phyloP scores from a whole-genome alignment of 768 basidiomycete species.

The Pilatotrama ljubarskyi region DNA sequence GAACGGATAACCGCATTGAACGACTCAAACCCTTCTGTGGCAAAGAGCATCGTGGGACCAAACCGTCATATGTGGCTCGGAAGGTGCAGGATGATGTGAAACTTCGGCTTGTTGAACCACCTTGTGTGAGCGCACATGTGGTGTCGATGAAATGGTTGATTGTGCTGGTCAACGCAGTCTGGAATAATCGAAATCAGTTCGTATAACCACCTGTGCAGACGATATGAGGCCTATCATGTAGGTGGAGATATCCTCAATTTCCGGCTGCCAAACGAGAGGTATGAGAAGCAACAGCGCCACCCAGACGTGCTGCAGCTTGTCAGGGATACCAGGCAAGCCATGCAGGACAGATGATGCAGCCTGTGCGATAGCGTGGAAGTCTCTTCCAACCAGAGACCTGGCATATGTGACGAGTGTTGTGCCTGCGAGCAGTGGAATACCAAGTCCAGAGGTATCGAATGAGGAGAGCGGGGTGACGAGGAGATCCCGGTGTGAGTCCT shows the following conservation, averaged over 20 bases:
- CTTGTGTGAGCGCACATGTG: too few relatives aligned
- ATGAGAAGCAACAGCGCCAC: conserved; percentile 34
- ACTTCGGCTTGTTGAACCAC: conserved; percentile 31
- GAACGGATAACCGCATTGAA: conserved; percentile 29
- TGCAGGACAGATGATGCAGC: conserved; percentile 40
- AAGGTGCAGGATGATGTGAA: conserved; percentile 31
- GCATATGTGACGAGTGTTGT: conserved; percentile 39
- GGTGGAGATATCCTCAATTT: conserved; percentile 29
- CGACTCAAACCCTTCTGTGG: conserved; percentile 31
- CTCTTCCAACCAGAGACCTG: conserved; percentile 38
- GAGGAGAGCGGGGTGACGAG: conserved; percentile 32
- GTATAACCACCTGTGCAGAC: too few relatives aligned
- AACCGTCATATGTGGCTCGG: conserved; percentile 28
- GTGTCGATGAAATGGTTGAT: conserved; percentile 27
- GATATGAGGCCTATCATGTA: conserved; percentile 32
- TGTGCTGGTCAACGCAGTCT: too few relatives aligned
- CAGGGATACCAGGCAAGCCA: conserved; percentile 37
- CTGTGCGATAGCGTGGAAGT: conserved; percentile 35
- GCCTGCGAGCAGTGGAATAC: conserved; percentile 32
- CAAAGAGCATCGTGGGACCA: conserved; percentile 24
- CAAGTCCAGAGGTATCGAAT: conserved; percentile 37
- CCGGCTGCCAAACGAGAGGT: conserved; percentile 42
- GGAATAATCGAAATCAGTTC: too few relatives aligned
- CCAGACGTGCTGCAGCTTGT: conserved; percentile 34
- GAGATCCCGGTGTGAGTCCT: conserved; percentile 25